phyloP scores from a whole-genome alignment of 2,329 filamentous ascomycete genomes.

The Ceratocystis harringtonii region DNA sequence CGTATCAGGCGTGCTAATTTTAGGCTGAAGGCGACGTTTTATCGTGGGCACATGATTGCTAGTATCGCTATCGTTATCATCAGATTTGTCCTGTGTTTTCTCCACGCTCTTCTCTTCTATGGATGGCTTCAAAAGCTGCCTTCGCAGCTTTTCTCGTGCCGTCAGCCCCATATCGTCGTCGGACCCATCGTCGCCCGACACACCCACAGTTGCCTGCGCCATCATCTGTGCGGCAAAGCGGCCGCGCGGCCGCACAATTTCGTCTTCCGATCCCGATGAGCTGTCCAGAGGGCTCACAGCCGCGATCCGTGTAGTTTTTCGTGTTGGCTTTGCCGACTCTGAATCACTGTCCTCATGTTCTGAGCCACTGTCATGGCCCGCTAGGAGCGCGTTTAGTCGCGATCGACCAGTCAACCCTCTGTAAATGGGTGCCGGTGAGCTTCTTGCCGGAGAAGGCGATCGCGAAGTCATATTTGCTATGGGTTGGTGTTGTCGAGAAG shows the following conservation, averaged over 20 bases:
- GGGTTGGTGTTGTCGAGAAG: background rate
- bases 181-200: slow-evolving; percentile 30
- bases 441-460: slow-evolving; percentile 8
- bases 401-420: slow-evolving; percentile 33
- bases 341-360: slow-evolving; percentile 27
- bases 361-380: slow-evolving; percentile 34
- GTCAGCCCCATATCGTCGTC: slow-evolving; percentile 18
- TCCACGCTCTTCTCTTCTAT: slow-evolving; percentile 22
- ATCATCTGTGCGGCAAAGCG: slow-evolving; percentile 51
- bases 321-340: background rate
- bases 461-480: slow-evolving; percentile 10
- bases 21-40: slow-evolving; percentile 16
- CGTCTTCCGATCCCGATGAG: slow-evolving; percentile 21
- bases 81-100: slow-evolving; percentile 23
- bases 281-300: background rate
- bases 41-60: slow-evolving; percentile 22
- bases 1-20: slow-evolving; percentile 22
- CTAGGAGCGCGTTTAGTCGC: slow-evolving; percentile 40
- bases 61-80: slow-evolving; percentile 25
- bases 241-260: slow-evolving; percentile 39
- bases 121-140: slow-evolving; percentile 19
- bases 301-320: background rate
- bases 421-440: background rate
- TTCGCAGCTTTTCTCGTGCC: slow-evolving; percentile 12
- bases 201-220: slow-evolving; percentile 22